Percentiles rank a stretch among this genome's conserved stretches.
phyloP scores from a whole-genome alignment of 306 rosid species.

The Fragaria nilgerrensis region DNA sequence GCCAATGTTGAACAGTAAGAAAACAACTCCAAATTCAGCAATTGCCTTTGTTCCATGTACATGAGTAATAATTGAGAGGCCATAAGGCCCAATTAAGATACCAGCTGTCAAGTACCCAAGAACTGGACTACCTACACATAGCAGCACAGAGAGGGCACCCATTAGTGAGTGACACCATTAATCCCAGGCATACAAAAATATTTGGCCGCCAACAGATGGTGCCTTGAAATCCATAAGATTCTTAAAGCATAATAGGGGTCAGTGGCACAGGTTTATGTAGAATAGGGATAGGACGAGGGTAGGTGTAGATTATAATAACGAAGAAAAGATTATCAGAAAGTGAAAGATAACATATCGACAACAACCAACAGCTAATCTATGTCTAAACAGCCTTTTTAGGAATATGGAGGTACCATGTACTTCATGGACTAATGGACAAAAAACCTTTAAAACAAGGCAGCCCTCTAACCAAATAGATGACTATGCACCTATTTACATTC shows the following conservation, averaged over 20 bases:
- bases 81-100: conserved; percentile 97
- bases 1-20: conserved; percentile 94
- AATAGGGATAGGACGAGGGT: neutral
- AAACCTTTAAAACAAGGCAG: conserved; percentile 7
- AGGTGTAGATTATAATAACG: neutral
- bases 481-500: neutral
- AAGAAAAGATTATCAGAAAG: neutral
- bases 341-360: conserved; percentile 10
- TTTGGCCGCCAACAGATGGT: conserved; percentile 9
- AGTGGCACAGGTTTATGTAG: neutral
- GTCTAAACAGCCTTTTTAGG: neutral
- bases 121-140: conserved; percentile 92
- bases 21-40: conserved; percentile 99
- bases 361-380: neutral
- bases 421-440: conserved; percentile 9
- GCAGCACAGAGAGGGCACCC: conserved; percentile 37
- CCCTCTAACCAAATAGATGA: neutral
- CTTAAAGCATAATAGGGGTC: neutral
- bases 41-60: conserved; percentile 98
- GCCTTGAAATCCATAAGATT: conserved; percentile 13
- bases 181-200: conserved; percentile 2
- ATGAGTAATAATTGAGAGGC: conserved; percentile 90
- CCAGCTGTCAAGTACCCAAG: conserved; percentile 99
- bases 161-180: conserved; percentile 31
- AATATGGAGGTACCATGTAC: conserved; percentile 4